Conservation (phyloP, 768 basidiomycete species). For the Ephemerocybe angulata region DNA sequence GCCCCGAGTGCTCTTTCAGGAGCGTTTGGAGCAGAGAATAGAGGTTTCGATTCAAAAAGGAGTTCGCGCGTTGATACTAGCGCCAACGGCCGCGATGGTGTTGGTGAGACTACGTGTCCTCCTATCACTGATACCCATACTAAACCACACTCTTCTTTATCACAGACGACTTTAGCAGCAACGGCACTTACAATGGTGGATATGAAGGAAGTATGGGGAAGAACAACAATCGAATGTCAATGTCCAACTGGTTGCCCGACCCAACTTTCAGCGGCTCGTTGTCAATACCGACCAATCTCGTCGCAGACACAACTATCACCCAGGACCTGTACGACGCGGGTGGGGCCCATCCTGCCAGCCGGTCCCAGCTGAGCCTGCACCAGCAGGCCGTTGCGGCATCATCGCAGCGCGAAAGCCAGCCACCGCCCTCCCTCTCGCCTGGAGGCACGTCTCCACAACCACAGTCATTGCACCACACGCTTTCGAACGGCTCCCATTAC, state of each 20-base stretch:
- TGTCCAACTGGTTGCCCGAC: conserved; percentile 2
- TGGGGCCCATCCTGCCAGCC: neutral
- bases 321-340: neutral
- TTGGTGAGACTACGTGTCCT: neutral
- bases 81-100: neutral
- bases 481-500: neutral
- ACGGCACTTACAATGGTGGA: too few relatives aligned
- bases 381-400: neutral
- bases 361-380: neutral
- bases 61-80: neutral
- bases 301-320: neutral
- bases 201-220: neutral
- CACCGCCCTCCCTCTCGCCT: neutral
- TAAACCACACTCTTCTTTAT: neutral
- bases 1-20: neutral
- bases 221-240: conserved; percentile 3
- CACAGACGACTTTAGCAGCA: neutral
- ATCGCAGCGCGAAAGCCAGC: neutral
- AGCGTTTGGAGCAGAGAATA: neutral
- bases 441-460: neutral
- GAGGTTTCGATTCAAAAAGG: neutral
- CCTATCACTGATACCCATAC: neutral
- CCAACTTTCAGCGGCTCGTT: neutral
- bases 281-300: neutral
- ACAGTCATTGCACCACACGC: neutral